Base-by-base conservation (phyloP, 306 rosid genomes). In the Purshia tridentata region DNA sequence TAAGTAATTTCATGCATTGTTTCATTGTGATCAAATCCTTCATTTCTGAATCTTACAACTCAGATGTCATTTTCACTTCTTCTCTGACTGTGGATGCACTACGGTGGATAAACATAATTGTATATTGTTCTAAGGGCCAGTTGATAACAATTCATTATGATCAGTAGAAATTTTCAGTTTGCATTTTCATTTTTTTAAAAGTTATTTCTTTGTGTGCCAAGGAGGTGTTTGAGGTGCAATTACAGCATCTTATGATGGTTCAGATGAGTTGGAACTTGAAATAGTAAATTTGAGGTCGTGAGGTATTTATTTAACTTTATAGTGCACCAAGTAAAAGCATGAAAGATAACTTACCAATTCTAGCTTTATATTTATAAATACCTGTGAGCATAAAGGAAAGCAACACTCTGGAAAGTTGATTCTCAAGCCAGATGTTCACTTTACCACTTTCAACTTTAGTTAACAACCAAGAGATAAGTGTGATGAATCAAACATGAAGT, bases 201-300 rank as follows among this genome's bases (percentile, higher is more conserved):
- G 48, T n/a, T 11, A 65, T 45, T 65, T 22, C 39, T 65, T 46
- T 15, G 3, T 23, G 40, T 10, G 61, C 50, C 8, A 49, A 22
- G 52, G n/a, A 16, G 49, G 67, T 72, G 76, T 51, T 35, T 5
- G 49, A 6, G 52, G 69, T 44, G 51, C 35, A 64, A 12, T 15
- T 64, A n/a, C 13, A 40, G 46, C 22, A 15, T 42, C 42, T 42
- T 39, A 18, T 49, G 54, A 65, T 3, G 50, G 41, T 15, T 15
- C 22, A 56, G 16, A 35, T 59, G 10, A 59, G 65, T 59, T 59
- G 65, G 37, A 59, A 59, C 45, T 14, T 59, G 19, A 10, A 65
- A 49, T 20, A 29, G 39, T 22, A 42, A 45, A 64, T 64, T 64
- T 7, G 29, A 40, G 3, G 35, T 64, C 48, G n/a, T 18, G 51